Evolutionary conservation across 106 monocot genomes (phyloP), one percentile per base, ranked within the genome.

Genomic region (Dioscorea zingiberensis): DNA sequence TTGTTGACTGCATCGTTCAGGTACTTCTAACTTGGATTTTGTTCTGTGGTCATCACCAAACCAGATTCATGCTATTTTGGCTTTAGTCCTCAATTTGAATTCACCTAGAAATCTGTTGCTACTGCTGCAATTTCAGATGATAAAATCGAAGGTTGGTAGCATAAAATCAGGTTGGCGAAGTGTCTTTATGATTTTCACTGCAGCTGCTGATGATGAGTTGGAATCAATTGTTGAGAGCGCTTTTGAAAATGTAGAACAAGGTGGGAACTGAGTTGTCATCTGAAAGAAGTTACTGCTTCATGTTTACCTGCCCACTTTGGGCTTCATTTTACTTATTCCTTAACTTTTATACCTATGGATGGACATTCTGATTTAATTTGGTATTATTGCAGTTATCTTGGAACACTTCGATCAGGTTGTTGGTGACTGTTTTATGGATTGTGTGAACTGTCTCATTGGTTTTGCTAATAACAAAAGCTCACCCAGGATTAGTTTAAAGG

Each of bases 371-470:
- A 38, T 38, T 38, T 38, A 38, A 10, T 38, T 38, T 38, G 38
- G 38, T 38, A 10, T 10, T 51, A 18, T 4, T 78, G 78, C 88
- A 93, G 93, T 93, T 83, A 92, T 98, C 62, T 71, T 98, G 73
- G 97, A 98, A 67, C 97, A 98, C 67, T 98, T 98, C 72, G 97
- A 98, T 75, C 97, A 98, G 75, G 92, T 98, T 62, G 80, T 92
- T 77, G 92, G 92, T 55, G 97, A 98, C 48, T 98, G 97, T 81
- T 98, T 98, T 75, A 98, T 93, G 93, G 98, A 98, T 63, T 98
- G 98, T 74, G 98, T 98, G 62, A 93, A 98, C 56, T 93, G 98
- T 66, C 89, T 98, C 28, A 98, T 98, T 64, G 80, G 89, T 54
- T 98, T 98, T 78, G 89, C 93, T 45, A 98, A 98, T 80, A 98